These are phyloP conservation scores for Esteya vermicola DNA, from an alignment of 2,329 filamentous ascomycete genomes.

Conservation along the genomic window DNA sequence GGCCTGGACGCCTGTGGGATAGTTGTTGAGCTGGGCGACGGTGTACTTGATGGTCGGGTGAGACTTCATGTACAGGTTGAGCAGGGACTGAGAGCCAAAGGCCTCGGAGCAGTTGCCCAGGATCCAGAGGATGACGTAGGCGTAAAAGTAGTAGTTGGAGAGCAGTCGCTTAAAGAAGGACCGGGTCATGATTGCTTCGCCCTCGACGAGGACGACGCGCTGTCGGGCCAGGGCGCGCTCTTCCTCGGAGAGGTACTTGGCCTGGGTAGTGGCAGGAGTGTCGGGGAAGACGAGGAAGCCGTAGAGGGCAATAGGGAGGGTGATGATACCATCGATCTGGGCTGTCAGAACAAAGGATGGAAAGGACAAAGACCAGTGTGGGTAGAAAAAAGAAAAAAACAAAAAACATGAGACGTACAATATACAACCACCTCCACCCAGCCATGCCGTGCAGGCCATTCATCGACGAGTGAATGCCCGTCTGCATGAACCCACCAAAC, in stretches of 20 bases:
- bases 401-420: conserved; percentile 3
- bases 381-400: neutral
- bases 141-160: conserved; percentile 49
- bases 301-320: conserved; percentile 39
- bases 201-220: conserved; percentile 20
- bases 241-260: conserved; percentile 28
- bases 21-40: conserved; percentile 38
- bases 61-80: conserved; percentile 34
- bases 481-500: conserved; percentile 49
- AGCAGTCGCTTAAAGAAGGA: conserved; percentile 41
- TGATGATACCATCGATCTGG: conserved; percentile 40
- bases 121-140: conserved; percentile 52
- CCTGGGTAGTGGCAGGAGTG: conserved; percentile 32
- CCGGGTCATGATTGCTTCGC: conserved; percentile 16
- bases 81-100: conserved; percentile 49
- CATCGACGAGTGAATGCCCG: conserved; percentile 29
- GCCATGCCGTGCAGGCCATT: conserved; percentile 32
- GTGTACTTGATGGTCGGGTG: conserved; percentile 28
- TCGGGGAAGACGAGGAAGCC: conserved; percentile 40
- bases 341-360: too few species aligned
- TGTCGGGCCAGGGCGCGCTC: conserved; percentile 22
- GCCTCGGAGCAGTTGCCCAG: conserved; percentile 60
- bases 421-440: conserved; percentile 42
- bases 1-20: conserved; percentile 41
- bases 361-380: too few species aligned